A percentile compares a stretch with the other conserved stretches of the same genome.
phyloP scores from a whole-genome alignment of 176 grass and related monocot genomes.

The Oryza meyeriana region DNA sequence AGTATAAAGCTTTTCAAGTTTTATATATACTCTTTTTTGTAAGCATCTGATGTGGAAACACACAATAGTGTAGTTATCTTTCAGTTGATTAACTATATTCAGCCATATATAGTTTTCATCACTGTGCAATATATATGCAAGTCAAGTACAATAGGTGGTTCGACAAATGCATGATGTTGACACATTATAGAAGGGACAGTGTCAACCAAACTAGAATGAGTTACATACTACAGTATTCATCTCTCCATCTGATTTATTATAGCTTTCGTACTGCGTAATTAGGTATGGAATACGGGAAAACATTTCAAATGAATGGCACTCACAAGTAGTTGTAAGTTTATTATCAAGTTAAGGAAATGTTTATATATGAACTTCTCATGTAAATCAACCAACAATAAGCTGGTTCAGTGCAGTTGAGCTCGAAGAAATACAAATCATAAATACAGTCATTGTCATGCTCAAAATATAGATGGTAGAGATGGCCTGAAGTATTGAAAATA shows the following conservation, averaged over 20 bases:
- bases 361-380: neutral
- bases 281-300: neutral
- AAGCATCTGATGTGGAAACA: conserved; percentile 44
- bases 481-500: neutral
- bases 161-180: conserved; percentile 68
- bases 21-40: conserved; percentile 17
- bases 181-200: conserved; percentile 40
- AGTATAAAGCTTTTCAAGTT: no score
- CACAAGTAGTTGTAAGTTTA: neutral
- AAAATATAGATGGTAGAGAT: conserved; percentile 1
- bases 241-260: neutral
- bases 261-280: neutral
- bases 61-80: conserved; percentile 20
- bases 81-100: conserved; percentile 9
- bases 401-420: neutral
- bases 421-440: neutral
- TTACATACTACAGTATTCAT: neutral
- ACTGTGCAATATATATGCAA: neutral
- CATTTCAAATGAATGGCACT: neutral
- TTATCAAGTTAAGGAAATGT: neutral
- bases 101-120: neutral
- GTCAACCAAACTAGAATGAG: conserved; percentile 32
- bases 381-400: neutral
- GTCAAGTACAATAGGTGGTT: conserved; percentile 8
- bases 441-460: neutral